These are phyloP conservation scores for Citrus maxima DNA, from an alignment of 345 rosid species.

Conservation along the genomic window DNA sequence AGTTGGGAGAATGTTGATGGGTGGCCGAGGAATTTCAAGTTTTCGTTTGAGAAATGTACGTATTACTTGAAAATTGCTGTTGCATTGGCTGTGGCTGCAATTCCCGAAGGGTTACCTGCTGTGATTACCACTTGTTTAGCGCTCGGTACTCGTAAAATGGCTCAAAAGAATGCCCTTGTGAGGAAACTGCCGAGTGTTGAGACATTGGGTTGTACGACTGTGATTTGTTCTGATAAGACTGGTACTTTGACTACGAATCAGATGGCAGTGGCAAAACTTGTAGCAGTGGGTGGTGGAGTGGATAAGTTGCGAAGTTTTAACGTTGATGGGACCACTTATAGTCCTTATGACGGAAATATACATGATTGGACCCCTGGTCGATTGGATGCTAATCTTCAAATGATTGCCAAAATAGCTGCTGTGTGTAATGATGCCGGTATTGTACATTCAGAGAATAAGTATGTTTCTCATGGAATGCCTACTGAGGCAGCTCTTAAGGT, in stretches of 20 bases:
- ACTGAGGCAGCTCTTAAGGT: constrained; percentile 85
- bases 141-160: constrained; percentile 73
- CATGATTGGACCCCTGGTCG: constrained; percentile 50
- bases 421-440: constrained; percentile 64
- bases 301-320: constrained; percentile 44
- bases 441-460: constrained; percentile 46
- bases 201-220: constrained; percentile 76
- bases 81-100: constrained; percentile 76
- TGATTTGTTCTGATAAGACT: constrained; percentile 76
- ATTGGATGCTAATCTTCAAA: constrained; percentile 68
- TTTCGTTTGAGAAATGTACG: constrained; percentile 73
- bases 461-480: constrained; percentile 60
- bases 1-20: constrained; percentile 66
- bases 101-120: constrained; percentile 75
- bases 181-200: constrained; percentile 76
- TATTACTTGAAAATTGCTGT: constrained; percentile 75
- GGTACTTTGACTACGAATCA: constrained; percentile 79
- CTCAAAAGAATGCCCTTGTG: constrained; percentile 72
- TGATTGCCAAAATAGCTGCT: constrained; percentile 60
- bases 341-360: constrained; percentile 58
- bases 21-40: constrained; percentile 61
- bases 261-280: constrained; percentile 69
- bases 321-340: constrained; percentile 66
- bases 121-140: constrained; percentile 79
- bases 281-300: constrained; percentile 46